These are phyloP conservation scores for Cordyceps fumosorosea DNA, from an alignment of 2,329 filamentous ascomycete species.

Conservation along the genomic window DNA sequence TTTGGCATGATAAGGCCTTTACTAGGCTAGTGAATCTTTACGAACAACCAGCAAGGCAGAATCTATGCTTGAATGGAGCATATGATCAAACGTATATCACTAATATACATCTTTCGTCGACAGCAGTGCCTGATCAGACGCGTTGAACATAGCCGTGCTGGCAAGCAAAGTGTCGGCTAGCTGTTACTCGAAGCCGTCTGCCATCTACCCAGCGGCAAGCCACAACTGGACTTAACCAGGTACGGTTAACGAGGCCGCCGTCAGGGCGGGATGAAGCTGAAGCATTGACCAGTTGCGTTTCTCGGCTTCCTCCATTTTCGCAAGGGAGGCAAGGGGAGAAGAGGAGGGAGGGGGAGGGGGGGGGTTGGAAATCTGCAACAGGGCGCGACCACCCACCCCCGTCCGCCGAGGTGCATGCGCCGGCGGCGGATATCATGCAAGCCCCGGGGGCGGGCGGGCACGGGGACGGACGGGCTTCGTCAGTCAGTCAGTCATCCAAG, in stretches of 20 bases:
- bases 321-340: neutral
- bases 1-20: too few species aligned
- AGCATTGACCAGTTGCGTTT: neutral
- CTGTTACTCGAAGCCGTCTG: neutral
- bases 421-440: constrained; percentile 4
- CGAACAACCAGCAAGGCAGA: too few species aligned
- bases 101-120: neutral
- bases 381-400: neutral
- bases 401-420: neutral
- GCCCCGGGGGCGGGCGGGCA: neutral
- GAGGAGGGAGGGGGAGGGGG: neutral
- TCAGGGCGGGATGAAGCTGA: constrained; percentile 2
- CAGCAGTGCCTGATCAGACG: neutral
- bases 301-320: constrained; percentile 5
- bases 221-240: constrained; percentile 9
- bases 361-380: neutral
- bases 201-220: neutral
- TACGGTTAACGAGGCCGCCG: constrained; percentile 11
- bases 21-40: too few species aligned
- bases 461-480: neutral
- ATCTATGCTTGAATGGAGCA: too few species aligned
- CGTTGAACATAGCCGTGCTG: neutral
- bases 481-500: neutral
- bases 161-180: neutral
- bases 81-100: neutral